Base-by-base conservation (phyloP, 106 monocot species). In the Xerophyta viscosa region DNA sequence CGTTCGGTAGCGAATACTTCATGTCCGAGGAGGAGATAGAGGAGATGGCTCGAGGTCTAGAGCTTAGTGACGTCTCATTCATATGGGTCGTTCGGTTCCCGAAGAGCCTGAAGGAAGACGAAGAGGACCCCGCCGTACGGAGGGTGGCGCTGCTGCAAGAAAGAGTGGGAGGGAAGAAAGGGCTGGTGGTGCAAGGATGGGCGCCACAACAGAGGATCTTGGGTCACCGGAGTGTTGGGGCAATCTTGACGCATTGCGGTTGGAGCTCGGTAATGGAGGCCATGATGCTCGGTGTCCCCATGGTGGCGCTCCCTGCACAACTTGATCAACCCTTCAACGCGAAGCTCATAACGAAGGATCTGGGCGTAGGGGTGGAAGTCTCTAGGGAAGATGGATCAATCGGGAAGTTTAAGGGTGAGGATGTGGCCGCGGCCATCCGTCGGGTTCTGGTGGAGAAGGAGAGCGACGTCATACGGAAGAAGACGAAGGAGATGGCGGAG, bases 1-100 rank as follows among this genome's bases (percentile, higher is more conserved):
- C 82, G 8, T 71, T 87, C 21, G 87, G 87, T 23, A 87, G 56
- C 31, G 87, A 88, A 65, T 88, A 75, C 65, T 88, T 82, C 78
- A 62, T 88, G 78, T 25, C 48, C 17, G 56, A 71, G 45, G 37
- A 78, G 63, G 69, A 88, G 75, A 65, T 54, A 19, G 57, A 36
- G 43, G 72, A 75, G 78, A 54, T 82, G 20, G 67, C 78, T 4
- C 31, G 14, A 17, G 82, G 82, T n/a, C 47, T 88, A 28, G 72
- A 88, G 50, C 64, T 66, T 2, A 66, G 79, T 50, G 64, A 54
- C 41, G 37, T 75, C 31, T 15, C 26, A 39, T 88, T 76, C 51
- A 45, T 88, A 36, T 83, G 82, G 82, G 79, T 79, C 4, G 61
- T 83, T 18, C 63, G 83, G 57, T 76, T 64, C 50, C 71, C 67